Evolutionary conservation across 1,284 basidiomycete genomes (phyloP).

Genomic region (Puccinia horiana): DNA sequence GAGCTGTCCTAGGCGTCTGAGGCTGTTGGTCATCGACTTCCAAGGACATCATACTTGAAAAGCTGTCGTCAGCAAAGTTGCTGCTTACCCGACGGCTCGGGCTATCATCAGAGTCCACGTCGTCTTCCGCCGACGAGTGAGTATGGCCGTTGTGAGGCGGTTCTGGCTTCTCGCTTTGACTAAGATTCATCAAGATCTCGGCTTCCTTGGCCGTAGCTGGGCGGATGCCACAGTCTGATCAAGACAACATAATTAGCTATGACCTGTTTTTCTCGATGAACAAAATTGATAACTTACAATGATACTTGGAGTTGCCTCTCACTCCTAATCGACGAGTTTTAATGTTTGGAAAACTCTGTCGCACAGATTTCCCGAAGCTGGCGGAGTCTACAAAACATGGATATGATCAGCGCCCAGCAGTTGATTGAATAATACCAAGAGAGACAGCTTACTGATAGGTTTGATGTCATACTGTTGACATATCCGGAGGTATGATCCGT

Average conservation of each 20-base stretch:
- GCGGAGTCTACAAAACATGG: conserved; percentile 67
- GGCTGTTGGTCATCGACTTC: conserved; percentile 51
- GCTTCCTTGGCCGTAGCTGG: conserved; percentile 49
- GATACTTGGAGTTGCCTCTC: conserved; percentile 87
- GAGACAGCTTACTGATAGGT: conserved; percentile 66
- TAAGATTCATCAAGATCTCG: conserved; percentile 47
- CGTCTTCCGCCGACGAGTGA: conserved; percentile 38
- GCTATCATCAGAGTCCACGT: conserved; percentile 42
- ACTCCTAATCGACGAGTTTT: conserved; percentile 87
- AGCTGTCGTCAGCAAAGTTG: not conserved
- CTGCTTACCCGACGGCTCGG: conserved; percentile 10
- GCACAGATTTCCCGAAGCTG: conserved; percentile 87
- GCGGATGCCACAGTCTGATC: conserved; percentile 45
- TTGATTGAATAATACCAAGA: not conserved
- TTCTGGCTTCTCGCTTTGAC: conserved; percentile 46
- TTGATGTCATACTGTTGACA: conserved; percentile 86
- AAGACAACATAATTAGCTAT: not conserved
- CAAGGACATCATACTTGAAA: conserved; percentile 21
- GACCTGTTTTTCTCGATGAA: not conserved
- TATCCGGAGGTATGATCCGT: conserved; percentile 84
- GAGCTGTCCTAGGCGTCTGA: conserved; percentile 57
- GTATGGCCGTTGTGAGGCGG: conserved; percentile 25
- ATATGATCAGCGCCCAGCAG: not conserved
- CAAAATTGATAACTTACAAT: conserved; percentile 66
- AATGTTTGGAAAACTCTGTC: conserved; percentile 86